Base-by-base conservation (phyloP, 129 eudicot genomes). In the Flaveria bidentis region DNA sequence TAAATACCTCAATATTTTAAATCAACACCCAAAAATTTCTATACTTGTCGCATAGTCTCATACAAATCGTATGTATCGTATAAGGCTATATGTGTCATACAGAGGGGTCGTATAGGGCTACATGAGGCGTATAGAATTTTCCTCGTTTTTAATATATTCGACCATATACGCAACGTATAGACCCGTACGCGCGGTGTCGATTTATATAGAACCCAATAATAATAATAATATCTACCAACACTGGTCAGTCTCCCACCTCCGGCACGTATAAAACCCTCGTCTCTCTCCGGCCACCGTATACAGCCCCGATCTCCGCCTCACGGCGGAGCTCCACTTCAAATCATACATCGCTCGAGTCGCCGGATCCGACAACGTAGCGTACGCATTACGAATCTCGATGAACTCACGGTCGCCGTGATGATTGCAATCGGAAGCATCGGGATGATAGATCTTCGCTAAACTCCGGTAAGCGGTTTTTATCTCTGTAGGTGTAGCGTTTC, bases 241-340 rank as follows among this genome's bases (percentile, higher is more conserved):
- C 83, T 92, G 96, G 52, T 92, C 98, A 71, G 98, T 90, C 74
- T 92, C 98, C 98, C 98, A 92, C 18, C 94, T 60, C 71, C 95
- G 88, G 65, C 86, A 66, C 22, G 80, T 58, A 50, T 84, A 75
- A 77, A 82, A 79, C 72, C 80, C 89, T 69, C 33, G 45, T 57
- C 49, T 61, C 49, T n/a, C 30, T 26, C 72, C 88, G 0, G 1
- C 83, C 41, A 42, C 20, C 62, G 82, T 17, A 64, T 49, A 66
- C 56, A 65, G 47, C 55, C 73, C 74, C 23, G 77, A 58, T 23
- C 33, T 76, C 42, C 81, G 85, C 10, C 77, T 44, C 2, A 53
- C 9, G 10, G 76, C 78, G 20, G 16, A 30, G 13, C 60, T 81
- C 76, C 82, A 51, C 18, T 80, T 75, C 63, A 49, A 25, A 58